Evolutionary conservation across 2,329 filamentous ascomycete genomes (phyloP).

Genomic region (Cercospora nicotianae): DNA sequence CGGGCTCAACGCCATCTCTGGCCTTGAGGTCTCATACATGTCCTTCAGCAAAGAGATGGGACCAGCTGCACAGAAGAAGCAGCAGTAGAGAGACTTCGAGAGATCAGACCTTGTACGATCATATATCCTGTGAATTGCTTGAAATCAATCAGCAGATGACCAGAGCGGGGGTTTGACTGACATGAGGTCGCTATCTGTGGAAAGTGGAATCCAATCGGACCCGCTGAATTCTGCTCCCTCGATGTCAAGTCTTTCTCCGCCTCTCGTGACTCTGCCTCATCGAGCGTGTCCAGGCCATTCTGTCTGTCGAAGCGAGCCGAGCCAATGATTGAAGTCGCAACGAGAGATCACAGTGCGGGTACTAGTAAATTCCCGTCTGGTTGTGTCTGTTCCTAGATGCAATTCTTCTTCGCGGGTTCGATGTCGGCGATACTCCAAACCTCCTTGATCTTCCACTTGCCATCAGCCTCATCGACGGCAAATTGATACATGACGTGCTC

Average conservation of each 20-base stretch:
- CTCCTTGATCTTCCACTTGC: slow-evolving; percentile 12
- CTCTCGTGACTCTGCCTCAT: background rate
- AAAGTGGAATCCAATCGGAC: background rate
- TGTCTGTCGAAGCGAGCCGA: background rate
- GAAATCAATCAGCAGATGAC: background rate
- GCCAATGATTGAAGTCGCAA: background rate
- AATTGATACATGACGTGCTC: slow-evolving; percentile 15
- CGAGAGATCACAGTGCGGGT: background rate
- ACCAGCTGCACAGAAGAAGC: slow-evolving; percentile 80
- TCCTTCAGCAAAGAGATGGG: slow-evolving; percentile 97
- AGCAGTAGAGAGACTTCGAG: slow-evolving; percentile 52
- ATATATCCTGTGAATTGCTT: background rate
- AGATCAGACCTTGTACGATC: background rate
- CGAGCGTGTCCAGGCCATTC: background rate
- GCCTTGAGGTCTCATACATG: slow-evolving; percentile 85
- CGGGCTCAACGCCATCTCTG: slow-evolving; percentile 72
- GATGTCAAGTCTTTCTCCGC: background rate
- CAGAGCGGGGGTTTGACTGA: background rate
- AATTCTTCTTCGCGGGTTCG: slow-evolving; percentile 2
- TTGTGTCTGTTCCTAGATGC: background rate
- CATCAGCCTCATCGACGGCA: slow-evolving; percentile 4
- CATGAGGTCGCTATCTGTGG: background rate
- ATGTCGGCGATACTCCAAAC: slow-evolving; percentile 13
- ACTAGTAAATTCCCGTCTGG: background rate
- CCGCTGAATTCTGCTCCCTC: background rate